These are phyloP conservation scores for Logfia minima DNA, from an alignment of 129 eudicot species.

Conservation along the genomic window DNA sequence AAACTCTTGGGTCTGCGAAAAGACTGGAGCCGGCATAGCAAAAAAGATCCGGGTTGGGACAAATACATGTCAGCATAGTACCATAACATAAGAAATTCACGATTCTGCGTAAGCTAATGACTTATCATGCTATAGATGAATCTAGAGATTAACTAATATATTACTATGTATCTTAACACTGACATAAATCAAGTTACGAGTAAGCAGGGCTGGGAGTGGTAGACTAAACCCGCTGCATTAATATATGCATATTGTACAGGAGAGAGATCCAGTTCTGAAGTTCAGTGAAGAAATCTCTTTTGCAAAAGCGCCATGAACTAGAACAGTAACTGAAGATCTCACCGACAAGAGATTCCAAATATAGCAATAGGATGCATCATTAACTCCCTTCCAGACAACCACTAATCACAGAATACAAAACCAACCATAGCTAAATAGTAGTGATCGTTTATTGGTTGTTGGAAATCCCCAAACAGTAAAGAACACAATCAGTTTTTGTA, in stretches of 20 bases:
- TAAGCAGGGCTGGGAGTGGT: conserved; percentile 39
- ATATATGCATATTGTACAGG: conserved; percentile 47
- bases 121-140: conserved; percentile 31
- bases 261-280: conserved; percentile 64
- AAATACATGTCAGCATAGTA: conserved; percentile 62
- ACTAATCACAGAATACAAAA: conserved; percentile 41
- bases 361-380: conserved; percentile 53
- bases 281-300: conserved; percentile 58
- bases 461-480: conserved; percentile 36
- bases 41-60: conserved; percentile 46
- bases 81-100: conserved; percentile 43
- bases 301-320: conserved; percentile 55
- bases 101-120: conserved; percentile 46
- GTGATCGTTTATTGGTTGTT: conserved; percentile 34
- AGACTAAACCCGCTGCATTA: conserved; percentile 46
- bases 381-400: conserved; percentile 48
- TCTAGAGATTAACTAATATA: conserved; percentile 33
- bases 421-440: conserved; percentile 31
- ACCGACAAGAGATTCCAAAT: conserved; percentile 46
- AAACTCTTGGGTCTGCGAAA: conserved; percentile 66
- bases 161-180: conserved; percentile 34
- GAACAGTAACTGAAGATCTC: conserved; percentile 43
- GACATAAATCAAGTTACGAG: conserved; percentile 42
- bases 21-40: conserved; percentile 73
- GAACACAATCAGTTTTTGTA: conserved; percentile 29